Evolutionary conservation across 768 basidiomycete genomes (phyloP), one percentile per base, ranked within the genome.

Genomic region (Leccinum imitatum): DNA sequence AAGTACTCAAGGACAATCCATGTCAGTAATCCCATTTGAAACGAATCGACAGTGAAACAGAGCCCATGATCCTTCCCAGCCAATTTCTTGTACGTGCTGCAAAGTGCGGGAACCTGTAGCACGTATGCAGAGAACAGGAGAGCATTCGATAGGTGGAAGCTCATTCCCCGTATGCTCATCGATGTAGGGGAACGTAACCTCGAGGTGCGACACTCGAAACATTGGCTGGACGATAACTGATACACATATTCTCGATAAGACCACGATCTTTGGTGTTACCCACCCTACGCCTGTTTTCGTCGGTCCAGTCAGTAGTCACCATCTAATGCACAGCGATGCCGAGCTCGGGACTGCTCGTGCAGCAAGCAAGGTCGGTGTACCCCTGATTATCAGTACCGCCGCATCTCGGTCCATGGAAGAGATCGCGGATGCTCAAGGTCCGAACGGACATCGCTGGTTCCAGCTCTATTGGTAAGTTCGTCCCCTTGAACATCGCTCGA

Each of bases 81-180:
- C 70, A 80, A 87, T 9, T 93, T 86, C 75, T 73, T 80, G 70
- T 93, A 91, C 65, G 84, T 87, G 5, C 78, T 79, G 57, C 89
- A 87, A 51, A 85, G 83, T 63, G 90, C 91, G 4, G 91, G 92
- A 0, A 81, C 83, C 5, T 76, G 78, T 58, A 76, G 79, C 27
- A 93, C 92, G 3, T 81, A 86, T 69, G 76, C 72, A 30, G 84
- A 82, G 61, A 93, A 93, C 66, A 76, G 80, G 50, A 80, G 82
- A 61, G 83, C 84, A 0, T 80, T 84, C 66, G 80, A 82, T 59
- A 71, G 76, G 17, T 84, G 82, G 80, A 76, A 78, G 44, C 83
- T 87, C 62, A 71, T 86, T 21, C 84, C 84, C 9, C 78, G 82
- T 11, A 75, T 84, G 76, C 78, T 85, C n/a, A 79, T 82, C 9